Evolutionary conservation across 164 flowering plant genomes (phyloP).

Genomic region (Macadamia tetraphylla): DNA sequence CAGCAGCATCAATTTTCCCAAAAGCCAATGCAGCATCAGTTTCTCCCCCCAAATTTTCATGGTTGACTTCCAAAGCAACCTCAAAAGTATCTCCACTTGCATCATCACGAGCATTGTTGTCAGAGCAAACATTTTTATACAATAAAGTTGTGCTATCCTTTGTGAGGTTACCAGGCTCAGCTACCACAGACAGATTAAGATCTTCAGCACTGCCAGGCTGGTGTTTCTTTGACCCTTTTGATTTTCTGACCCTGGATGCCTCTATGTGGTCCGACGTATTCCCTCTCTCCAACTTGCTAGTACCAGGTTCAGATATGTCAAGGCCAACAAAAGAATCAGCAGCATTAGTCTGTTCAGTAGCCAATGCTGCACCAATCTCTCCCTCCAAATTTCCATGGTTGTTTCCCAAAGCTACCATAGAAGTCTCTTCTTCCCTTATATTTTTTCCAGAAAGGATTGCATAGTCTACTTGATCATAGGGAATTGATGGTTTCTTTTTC

Average conservation of each 20-base stretch:
- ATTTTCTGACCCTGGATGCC: no score
- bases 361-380: constrained; percentile 12
- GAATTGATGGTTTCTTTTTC: constrained; percentile 10
- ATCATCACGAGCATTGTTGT: constrained; percentile 3
- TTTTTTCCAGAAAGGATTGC: constrained; percentile 12
- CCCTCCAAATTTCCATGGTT: constrained; percentile 7
- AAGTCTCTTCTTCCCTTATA: constrained; percentile 5
- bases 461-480: constrained; percentile 7
- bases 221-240: no score
- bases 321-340: constrained; percentile 4
- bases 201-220: no score
- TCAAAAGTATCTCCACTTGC: constrained; percentile 6
- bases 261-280: no score
- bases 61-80: background rate
- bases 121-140: no score
- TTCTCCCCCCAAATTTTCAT: constrained; percentile 13
- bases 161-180: no score
- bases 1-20: background rate
- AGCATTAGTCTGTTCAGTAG: constrained; percentile 5
- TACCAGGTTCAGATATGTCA: background rate
- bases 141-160: no score
- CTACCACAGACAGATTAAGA: no score
- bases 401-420: background rate
- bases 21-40: constrained; percentile 5
- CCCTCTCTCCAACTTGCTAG: no score